A percentile compares a stretch with the other conserved stretches of the same genome.
These are phyloP conservation scores for Gamarada debralockiae DNA, from an alignment of 495 filamentous ascomycete genomes.

Conservation along the genomic window DNA sequence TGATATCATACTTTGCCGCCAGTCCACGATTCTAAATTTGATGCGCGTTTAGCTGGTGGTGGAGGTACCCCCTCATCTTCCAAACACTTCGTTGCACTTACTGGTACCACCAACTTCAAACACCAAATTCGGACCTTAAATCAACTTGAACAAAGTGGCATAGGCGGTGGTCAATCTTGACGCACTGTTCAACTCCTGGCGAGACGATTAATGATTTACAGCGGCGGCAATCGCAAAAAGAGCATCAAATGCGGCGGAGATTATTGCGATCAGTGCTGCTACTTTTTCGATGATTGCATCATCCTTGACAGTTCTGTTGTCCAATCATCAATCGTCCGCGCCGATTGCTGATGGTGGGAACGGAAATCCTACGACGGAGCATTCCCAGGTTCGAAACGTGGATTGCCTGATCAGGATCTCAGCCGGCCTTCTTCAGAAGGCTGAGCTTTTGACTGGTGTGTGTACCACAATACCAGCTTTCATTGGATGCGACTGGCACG, in stretches of 20 bases:
- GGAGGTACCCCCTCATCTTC: neutral
- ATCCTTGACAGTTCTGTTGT: constrained; percentile 1
- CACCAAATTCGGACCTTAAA: neutral
- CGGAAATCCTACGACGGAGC: too few relatives aligned
- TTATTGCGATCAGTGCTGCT: constrained; percentile 7
- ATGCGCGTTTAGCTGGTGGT: neutral
- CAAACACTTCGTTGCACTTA: neutral
- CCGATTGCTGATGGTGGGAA: neutral
- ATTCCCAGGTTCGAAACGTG: too few relatives aligned
- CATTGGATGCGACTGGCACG: neutral
- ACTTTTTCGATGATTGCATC: neutral
- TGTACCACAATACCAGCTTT: too few relatives aligned
- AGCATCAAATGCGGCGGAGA: constrained; percentile 9
- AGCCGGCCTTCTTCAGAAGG: too few relatives aligned
- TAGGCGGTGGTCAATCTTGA: neutral
- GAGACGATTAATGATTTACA: constrained; percentile 1
- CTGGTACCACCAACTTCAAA: neutral
- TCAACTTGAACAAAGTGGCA: too few relatives aligned
- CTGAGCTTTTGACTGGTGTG: too few relatives aligned
- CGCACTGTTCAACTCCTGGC: neutral
- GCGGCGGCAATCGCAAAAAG: neutral
- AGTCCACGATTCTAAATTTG: neutral
- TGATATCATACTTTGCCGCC: neutral
- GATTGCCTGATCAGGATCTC: too few relatives aligned
- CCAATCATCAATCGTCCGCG: constrained; percentile 4